phyloP scores from a whole-genome alignment of 2,329 filamentous ascomycete genomes.

The Daldinia sp. region DNA sequence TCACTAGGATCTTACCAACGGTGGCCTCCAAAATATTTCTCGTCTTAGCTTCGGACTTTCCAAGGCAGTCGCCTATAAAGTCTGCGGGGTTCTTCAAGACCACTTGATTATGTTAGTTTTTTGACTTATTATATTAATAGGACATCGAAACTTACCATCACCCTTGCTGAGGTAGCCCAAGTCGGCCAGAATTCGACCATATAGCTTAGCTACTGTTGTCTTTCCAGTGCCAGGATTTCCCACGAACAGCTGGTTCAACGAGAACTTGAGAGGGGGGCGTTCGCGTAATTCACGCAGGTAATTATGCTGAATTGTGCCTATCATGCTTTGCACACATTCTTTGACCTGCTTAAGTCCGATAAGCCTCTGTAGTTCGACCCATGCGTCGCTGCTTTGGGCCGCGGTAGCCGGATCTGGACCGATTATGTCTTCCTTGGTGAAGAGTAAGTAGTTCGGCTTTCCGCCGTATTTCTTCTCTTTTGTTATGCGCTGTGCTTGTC shows the following conservation, averaged over 20 bases:
- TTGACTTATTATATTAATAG: background rate
- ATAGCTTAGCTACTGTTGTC: slow-evolving; percentile 77
- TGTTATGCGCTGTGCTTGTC: slow-evolving; percentile 64
- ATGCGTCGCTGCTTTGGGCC: slow-evolving; percentile 63
- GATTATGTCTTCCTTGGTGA: background rate
- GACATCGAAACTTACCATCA: background rate
- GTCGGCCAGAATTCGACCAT: slow-evolving; percentile 72
- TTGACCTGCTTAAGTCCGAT: slow-evolving; percentile 70
- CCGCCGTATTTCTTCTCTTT: background rate
- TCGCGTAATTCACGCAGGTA: background rate
- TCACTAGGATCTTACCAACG: slow-evolving; percentile 66
- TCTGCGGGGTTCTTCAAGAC: slow-evolving; percentile 64
- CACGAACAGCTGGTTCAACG: slow-evolving; percentile 74
- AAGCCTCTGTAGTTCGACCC: slow-evolving; percentile 61
- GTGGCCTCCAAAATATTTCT: slow-evolving; percentile 64
- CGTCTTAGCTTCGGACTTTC: slow-evolving; percentile 64
- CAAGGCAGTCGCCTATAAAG: slow-evolving; percentile 63
- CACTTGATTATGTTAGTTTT: background rate
- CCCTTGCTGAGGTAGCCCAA: slow-evolving; percentile 58
- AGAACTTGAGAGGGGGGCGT: slow-evolving; percentile 36
- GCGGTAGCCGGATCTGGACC: background rate
- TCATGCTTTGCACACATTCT: slow-evolving; percentile 61
- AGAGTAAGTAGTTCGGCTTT: background rate
- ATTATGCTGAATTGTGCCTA: slow-evolving; percentile 56
- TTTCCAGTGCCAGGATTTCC: slow-evolving; percentile 80